A percentile compares a stretch with the other conserved stretches of the same genome.
These are phyloP conservation scores for Fusarium napiforme DNA, from an alignment of 2,329 filamentous ascomycete genomes.

Conservation along the genomic window DNA sequence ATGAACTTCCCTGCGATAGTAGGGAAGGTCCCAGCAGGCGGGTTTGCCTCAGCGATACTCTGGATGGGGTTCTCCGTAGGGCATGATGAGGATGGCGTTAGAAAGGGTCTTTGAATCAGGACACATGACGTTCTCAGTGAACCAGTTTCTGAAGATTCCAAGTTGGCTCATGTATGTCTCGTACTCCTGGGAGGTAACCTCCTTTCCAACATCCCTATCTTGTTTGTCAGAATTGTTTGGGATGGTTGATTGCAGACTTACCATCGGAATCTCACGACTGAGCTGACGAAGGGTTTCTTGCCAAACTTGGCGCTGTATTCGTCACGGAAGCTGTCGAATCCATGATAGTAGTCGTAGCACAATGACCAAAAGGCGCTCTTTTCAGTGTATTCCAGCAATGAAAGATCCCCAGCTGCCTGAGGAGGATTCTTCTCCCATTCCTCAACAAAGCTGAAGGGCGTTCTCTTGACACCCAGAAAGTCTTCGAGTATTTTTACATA, in stretches of 20 bases:
- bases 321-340: not conserved
- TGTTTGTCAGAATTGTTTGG: not conserved
- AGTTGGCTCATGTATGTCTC: rapidly evolving
- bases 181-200: rapidly evolving
- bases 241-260: rapidly evolving
- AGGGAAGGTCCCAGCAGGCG: not conserved
- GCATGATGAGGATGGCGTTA: not conserved
- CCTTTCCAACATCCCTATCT: not conserved
- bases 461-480: not conserved
- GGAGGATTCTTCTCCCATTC: not conserved
- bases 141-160: not conserved
- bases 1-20: not conserved
- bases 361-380: not conserved
- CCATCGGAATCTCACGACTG: not conserved
- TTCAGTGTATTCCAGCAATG: not conserved
- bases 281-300: not conserved
- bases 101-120: rapidly evolving
- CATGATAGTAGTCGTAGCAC: not conserved
- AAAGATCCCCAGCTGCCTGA: rapidly evolving
- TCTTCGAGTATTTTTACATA: not conserved
- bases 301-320: rapidly evolving
- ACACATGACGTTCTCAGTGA: rapidly evolving
- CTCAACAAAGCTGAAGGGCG: not conserved
- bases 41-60: not conserved
- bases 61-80: not conserved